Evolutionary conservation across 2,329 filamentous ascomycete species (phyloP).

Genomic region (Zasmidium cellare): DNA sequence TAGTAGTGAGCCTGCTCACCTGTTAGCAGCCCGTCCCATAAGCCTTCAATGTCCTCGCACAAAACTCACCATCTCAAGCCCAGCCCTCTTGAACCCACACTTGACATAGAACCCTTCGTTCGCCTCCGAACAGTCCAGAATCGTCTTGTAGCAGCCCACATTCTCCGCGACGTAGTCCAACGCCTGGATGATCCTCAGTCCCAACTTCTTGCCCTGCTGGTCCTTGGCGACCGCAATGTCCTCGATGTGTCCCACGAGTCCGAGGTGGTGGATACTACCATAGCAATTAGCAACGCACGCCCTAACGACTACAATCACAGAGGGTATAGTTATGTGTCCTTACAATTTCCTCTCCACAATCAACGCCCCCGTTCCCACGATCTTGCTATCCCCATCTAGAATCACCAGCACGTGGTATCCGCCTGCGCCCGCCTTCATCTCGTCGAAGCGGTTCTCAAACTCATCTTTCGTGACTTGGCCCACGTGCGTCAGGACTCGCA

Average conservation of each 20-base stretch:
- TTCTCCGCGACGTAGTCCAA: slow-evolving; percentile 84
- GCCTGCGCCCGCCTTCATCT: slow-evolving; percentile 66
- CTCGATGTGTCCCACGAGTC: slow-evolving; percentile 90
- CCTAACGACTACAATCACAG: too few relatives aligned
- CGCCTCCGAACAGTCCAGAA: slow-evolving; percentile 91
- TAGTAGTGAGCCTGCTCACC: not conserved
- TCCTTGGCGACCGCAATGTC: slow-evolving; percentile 94
- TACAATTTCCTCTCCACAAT: slow-evolving; percentile 94
- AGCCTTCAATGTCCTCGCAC: slow-evolving; percentile 55
- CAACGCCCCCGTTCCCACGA: slow-evolving; percentile 89
- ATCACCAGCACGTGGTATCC: slow-evolving; percentile 87
- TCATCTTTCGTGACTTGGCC: slow-evolving; percentile 76
- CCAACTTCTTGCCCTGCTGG: slow-evolving; percentile 96
- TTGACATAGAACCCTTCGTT: slow-evolving; percentile 99
- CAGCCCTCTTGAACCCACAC: slow-evolving; percentile 90
- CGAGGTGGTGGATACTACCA: slow-evolving; percentile 73
- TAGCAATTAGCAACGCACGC: too few relatives aligned
- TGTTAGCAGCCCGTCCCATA: not conserved
- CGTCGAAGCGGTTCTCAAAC: slow-evolving; percentile 79
- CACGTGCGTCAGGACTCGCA: slow-evolving; percentile 88
- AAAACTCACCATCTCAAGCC: slow-evolving; percentile 92
- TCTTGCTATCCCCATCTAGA: slow-evolving; percentile 66
- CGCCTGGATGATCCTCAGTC: slow-evolving; percentile 88
- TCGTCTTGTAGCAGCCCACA: slow-evolving; percentile 94
- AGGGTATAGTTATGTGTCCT: slow-evolving; percentile 35